Conservation (phyloP, 768 basidiomycete species). For the Leccinum sublutescens region DNA sequence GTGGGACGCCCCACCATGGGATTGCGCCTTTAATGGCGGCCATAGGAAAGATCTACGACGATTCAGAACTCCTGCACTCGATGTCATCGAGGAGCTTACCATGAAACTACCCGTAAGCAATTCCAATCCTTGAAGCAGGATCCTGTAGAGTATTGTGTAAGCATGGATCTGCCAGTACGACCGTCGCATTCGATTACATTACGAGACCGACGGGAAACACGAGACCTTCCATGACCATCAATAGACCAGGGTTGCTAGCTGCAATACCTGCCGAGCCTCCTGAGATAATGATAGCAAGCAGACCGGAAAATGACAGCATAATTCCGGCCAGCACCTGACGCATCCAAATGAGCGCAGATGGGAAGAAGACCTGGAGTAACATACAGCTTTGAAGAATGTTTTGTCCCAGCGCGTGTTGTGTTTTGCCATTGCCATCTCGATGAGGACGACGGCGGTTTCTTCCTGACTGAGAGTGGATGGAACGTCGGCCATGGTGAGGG, state of each 20-base stretch:
- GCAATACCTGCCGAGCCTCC: conserved; percentile 57
- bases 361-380: conserved; percentile 21
- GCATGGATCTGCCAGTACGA: not conserved
- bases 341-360: not conserved
- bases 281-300: conserved; percentile 58
- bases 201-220: conserved; percentile 78
- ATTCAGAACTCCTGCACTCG: not conserved
- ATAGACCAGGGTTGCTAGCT: conserved; percentile 59
- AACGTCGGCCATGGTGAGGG: conserved; percentile 18
- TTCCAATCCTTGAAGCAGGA: conserved; percentile 67
- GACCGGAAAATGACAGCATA: conserved; percentile 71
- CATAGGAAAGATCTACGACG: conserved; percentile 63
- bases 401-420: conserved; percentile 61
- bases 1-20: conserved; percentile 66
- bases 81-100: conserved; percentile 36
- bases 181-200: conserved; percentile 44
- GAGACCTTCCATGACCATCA: conserved; percentile 62
- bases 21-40: conserved; percentile 58
- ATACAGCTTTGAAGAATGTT: conserved; percentile 67
- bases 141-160: conserved; percentile 43
- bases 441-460: conserved; percentile 54
- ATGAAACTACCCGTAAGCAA: conserved; percentile 76
- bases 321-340: conserved; percentile 62
- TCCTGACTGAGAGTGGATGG: conserved; percentile 55
- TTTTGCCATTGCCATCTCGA: conserved; percentile 58